phyloP scores from a whole-genome alignment of 129 eudicot species.

The Smallanthus sonchifolius region DNA sequence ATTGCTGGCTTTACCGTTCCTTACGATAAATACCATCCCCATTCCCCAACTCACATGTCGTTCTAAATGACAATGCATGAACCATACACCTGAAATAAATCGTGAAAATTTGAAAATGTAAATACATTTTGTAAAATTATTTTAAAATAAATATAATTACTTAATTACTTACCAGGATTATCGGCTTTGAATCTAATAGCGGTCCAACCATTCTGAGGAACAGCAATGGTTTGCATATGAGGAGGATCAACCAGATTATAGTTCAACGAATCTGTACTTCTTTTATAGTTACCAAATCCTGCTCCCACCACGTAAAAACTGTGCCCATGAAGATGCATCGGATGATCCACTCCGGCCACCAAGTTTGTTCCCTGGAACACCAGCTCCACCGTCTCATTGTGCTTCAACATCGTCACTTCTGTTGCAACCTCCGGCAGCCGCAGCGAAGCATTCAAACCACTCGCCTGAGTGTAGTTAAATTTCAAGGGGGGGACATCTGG shows the following conservation, averaged over 20 bases:
- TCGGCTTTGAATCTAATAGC: conserved; percentile 63
- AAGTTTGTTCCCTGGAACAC: conserved; percentile 58
- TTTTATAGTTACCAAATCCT: conserved; percentile 58
- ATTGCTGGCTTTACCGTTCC: conserved; percentile 29
- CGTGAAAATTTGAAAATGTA: too few species aligned
- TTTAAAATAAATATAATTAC: too few species aligned
- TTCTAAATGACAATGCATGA: conserved; percentile 72
- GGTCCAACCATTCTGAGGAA: conserved; percentile 66
- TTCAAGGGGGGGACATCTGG: conserved; percentile 43
- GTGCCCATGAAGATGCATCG: conserved; percentile 73
- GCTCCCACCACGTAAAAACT: conserved; percentile 67
- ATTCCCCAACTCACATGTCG: conserved; percentile 71
- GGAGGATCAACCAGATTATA: conserved; percentile 74
- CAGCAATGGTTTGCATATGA: conserved; percentile 49
- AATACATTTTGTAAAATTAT: too few species aligned
- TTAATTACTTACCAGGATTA: conserved; percentile 48
- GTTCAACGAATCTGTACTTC: conserved; percentile 28
- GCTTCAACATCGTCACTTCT: conserved; percentile 35
- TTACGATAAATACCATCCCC: conserved; percentile 55
- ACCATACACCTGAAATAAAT: conserved; percentile 62
- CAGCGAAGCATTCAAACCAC: conserved; percentile 5
- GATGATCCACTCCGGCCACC: conserved; percentile 54
- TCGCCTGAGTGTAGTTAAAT: conserved; percentile 46
- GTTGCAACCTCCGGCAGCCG: conserved; percentile 30
- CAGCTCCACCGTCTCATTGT: conserved; percentile 52